Conservation (phyloP, 2,329 filamentous ascomycete species). For the Talaromyces sp. region DNA sequence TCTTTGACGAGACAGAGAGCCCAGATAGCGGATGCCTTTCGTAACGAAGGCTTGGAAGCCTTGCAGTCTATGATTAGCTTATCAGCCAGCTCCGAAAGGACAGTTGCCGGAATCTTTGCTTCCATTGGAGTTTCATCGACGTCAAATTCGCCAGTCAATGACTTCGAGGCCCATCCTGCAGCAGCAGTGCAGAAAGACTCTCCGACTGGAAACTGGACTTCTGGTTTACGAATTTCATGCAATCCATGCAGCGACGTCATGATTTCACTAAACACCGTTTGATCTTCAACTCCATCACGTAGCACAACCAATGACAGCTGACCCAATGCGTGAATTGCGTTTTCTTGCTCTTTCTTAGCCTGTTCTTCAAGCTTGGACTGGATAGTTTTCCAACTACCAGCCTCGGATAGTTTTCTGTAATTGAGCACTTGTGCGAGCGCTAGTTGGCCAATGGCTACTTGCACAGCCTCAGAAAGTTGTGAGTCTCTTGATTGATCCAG, state of each 20-base stretch:
- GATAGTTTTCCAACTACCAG: slow-evolving; percentile 45
- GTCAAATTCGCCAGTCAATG: slow-evolving; percentile 71
- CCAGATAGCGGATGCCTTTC: slow-evolving; percentile 94
- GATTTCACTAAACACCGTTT: slow-evolving; percentile 47
- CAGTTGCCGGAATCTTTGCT: slow-evolving; percentile 33
- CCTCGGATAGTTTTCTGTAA: slow-evolving; percentile 28
- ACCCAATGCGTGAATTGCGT: slow-evolving; percentile 76
- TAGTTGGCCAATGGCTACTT: slow-evolving; percentile 59
- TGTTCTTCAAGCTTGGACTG: slow-evolving; percentile 62
- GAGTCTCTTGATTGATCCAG: slow-evolving; percentile 54
- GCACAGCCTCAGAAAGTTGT: slow-evolving; percentile 56
- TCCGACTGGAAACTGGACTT: slow-evolving; percentile 86
- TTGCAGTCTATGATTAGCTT: slow-evolving; percentile 75
- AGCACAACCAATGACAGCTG: slow-evolving; percentile 61
- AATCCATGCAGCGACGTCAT: slow-evolving; percentile 69
- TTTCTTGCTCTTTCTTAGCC: slow-evolving; percentile 77
- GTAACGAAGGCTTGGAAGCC: slow-evolving; percentile 79
- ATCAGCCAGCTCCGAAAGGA: slow-evolving; percentile 59
- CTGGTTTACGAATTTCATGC: slow-evolving; percentile 79
- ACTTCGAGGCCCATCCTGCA: slow-evolving; percentile 78
- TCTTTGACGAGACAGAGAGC: slow-evolving; percentile 87
- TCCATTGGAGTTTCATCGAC: slow-evolving; percentile 57
- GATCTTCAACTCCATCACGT: slow-evolving; percentile 29
- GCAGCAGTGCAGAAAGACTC: slow-evolving; percentile 79
- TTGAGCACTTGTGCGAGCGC: slow-evolving; percentile 56